Evolutionary conservation across 225 moss, liverwort and hornwort genomes (phyloP).

Genomic region (Thuidium tamariscinum): DNA sequence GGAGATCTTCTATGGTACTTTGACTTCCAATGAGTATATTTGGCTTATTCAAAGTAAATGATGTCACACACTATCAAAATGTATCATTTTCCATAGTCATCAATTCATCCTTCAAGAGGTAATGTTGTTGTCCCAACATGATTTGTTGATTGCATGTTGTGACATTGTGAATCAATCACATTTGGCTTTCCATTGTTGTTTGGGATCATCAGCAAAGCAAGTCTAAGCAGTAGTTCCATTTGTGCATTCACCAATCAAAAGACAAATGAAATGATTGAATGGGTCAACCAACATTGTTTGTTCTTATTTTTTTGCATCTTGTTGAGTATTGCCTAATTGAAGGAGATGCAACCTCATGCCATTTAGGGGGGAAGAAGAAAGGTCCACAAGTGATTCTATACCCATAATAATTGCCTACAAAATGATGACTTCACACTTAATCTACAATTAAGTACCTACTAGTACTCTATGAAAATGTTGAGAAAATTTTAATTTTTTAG

Average conservation of each 20-base stretch:
- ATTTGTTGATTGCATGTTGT: rapidly evolving
- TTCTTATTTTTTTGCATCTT: rapidly evolving
- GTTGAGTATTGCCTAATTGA: rapidly evolving
- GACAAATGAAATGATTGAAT: not conserved
- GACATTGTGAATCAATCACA: rapidly evolving
- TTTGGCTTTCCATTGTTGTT: not conserved
- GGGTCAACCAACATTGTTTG: not conserved
- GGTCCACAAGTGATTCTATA: rapidly evolving
- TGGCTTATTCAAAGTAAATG: too few relatives aligned
- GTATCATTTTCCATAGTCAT: too few relatives aligned
- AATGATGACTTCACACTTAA: not conserved
- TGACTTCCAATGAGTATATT: too few relatives aligned
- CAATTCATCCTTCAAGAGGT: too few relatives aligned
- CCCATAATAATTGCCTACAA: not conserved
- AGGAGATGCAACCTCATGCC: not conserved
- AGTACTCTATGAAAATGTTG: rapidly evolving
- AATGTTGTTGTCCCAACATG: not conserved
- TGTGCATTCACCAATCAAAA: not conserved
- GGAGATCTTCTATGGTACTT: too few relatives aligned
- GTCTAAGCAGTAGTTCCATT: rapidly evolving
- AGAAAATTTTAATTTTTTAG: rapidly evolving
- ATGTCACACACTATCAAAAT: too few relatives aligned
- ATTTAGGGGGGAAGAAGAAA: rapidly evolving
- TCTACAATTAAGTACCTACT: rapidly evolving
- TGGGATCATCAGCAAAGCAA: too few relatives aligned